Evolutionary conservation across 1,284 basidiomycete species (phyloP), one percentile per base, ranked within the genome.

Genomic region (Sanghuangporus sanghuang): DNA sequence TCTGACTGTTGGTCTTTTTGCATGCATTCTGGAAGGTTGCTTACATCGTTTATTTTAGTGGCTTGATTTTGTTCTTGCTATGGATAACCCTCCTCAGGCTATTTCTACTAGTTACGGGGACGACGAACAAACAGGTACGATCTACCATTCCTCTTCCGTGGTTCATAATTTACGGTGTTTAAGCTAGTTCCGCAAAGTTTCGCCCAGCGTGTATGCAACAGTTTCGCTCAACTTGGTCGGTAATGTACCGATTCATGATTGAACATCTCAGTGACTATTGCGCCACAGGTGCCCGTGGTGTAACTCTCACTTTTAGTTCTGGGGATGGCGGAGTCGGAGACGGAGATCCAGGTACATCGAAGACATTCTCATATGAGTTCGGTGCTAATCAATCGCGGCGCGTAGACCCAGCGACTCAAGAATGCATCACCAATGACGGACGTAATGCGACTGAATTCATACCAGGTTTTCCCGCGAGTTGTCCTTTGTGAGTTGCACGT

Each of bases 271-370:
- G 35, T 52, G 18, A 52, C 23, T 6, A 21, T 32, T 46, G 66
- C 72, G 59, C 69, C 66, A 44, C 67, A 78, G 86, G 87, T 52
- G 81, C 79, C n/a, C 81, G 86, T 3, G 90, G 90, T 42, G 77
- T 85, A 16, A 83, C 85, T 2, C 66, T 90, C 21, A 68, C 85
- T 61, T 89, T 89, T 71, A 78, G 82, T 21, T 85, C 84, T 21
- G 89, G 89, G 12, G 89, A 92, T 67, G 73, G 73, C n/a, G 89
- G 89, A 57, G 89, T 90, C 6, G 90, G 88, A 14, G 85, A 85
- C 67, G 80, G 81, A 6, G 71, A 82, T 64, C 42, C 67, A 36
- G 16, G 53, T 54, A 18, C 16, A 27, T 7, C 53, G 27, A 27
- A 21, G n/a, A 55, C 32, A 40, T n/a, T 42, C n/a, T n/a, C 38